Evolutionary conservation across 2,329 filamentous ascomycete genomes (phyloP).

Genomic region (Fusarium armeniacum): DNA sequence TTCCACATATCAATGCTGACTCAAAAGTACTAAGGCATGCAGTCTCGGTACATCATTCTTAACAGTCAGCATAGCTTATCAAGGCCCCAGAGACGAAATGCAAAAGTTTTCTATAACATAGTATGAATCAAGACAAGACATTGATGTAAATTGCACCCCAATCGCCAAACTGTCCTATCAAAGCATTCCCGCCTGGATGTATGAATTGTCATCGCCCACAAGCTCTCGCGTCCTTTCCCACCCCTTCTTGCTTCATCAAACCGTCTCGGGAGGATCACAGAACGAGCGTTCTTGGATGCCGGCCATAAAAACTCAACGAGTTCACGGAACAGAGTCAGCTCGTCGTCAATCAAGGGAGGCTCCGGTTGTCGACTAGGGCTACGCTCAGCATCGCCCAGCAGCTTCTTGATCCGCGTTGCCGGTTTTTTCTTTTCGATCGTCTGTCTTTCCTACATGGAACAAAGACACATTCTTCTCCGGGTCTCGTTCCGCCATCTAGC

Average conservation of each 20-base stretch:
- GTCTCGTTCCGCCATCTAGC: slow-evolving; percentile 46
- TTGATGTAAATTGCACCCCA: slow-evolving; percentile 64
- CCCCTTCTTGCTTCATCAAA: slow-evolving; percentile 16
- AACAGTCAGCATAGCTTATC: background rate
- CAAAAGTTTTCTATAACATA: slow-evolving; percentile 38
- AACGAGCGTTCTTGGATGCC: slow-evolving; percentile 50
- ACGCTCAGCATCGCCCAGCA: slow-evolving; percentile 25
- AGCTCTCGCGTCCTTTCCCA: slow-evolving; percentile 27
- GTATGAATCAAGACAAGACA: slow-evolving; percentile 49
- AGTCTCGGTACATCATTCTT: background rate
- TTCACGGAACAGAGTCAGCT: slow-evolving; percentile 30
- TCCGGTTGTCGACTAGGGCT: slow-evolving; percentile 20
- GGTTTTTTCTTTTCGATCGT: slow-evolving; percentile 18
- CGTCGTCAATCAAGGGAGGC: slow-evolving; percentile 36
- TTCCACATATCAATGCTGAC: background rate
- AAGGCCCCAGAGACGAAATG: slow-evolving; percentile 18
- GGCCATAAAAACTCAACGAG: slow-evolving; percentile 41
- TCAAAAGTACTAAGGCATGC: background rate
- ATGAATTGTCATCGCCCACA: slow-evolving; percentile 54
- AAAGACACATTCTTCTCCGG: slow-evolving; percentile 42
- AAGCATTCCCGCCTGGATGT: slow-evolving; percentile 58
- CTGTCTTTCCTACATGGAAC: slow-evolving; percentile 42
- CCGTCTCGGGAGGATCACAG: slow-evolving; percentile 39
- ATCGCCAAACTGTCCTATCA: slow-evolving; percentile 66
- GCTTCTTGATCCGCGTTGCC: slow-evolving; percentile 26